Evolutionary conservation across 495 filamentous ascomycete species (phyloP).

Genomic region (Talaromyces wortmannii): DNA sequence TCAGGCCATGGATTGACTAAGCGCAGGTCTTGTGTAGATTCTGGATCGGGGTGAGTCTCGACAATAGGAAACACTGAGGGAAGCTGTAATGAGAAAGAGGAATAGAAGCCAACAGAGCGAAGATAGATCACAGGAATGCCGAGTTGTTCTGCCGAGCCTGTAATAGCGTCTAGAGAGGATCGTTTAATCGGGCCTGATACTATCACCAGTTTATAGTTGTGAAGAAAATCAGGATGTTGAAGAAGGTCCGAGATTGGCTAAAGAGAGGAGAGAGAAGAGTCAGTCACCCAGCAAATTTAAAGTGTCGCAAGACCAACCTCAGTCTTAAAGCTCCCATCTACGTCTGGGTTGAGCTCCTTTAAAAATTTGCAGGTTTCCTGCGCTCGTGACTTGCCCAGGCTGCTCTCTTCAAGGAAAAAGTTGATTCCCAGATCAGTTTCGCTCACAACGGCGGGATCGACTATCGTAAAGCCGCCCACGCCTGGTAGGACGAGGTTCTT

Average conservation of each 20-base stretch:
- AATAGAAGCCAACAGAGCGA: constrained; percentile 84
- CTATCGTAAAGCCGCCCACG: constrained; percentile 90
- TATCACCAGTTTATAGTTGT: constrained; percentile 65
- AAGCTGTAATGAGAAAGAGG: constrained; percentile 71
- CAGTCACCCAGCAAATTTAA: background rate
- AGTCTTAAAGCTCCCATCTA: constrained; percentile 57
- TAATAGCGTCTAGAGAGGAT: constrained; percentile 50
- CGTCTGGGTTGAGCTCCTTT: constrained; percentile 93
- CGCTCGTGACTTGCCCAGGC: constrained; percentile 73
- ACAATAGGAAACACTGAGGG: constrained; percentile 83
- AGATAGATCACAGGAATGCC: constrained; percentile 74
- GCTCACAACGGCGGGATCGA: constrained; percentile 68
- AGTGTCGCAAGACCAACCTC: constrained; percentile 16
- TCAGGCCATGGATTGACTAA: constrained; percentile 85
- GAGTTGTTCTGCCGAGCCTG: constrained; percentile 48
- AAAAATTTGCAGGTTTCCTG: constrained; percentile 69
- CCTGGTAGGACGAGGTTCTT: constrained; percentile 96
- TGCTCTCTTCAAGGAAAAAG: constrained; percentile 84
- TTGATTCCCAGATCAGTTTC: constrained; percentile 89
- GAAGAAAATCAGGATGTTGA: constrained; percentile 34
- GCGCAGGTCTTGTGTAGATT: constrained; percentile 78
- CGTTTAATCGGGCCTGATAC: constrained; percentile 61
- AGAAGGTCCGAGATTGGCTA: constrained; percentile 34
- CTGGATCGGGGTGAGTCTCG: constrained; percentile 90
- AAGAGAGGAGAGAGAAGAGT: background rate